phyloP scores from a whole-genome alignment of 1,284 basidiomycete species.

The Agroathelia rolfsii region DNA sequence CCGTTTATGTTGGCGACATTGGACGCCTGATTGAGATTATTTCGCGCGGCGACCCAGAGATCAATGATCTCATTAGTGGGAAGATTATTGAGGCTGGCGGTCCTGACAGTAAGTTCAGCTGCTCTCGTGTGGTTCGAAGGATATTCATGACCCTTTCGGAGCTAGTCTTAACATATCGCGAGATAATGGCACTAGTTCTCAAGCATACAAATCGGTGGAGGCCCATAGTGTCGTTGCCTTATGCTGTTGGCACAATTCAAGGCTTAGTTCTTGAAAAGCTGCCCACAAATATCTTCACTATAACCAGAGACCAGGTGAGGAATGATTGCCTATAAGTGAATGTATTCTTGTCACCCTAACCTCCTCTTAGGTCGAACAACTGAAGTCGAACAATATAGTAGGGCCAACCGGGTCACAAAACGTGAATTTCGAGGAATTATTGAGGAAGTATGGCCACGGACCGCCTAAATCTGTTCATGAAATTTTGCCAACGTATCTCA shows the following conservation, averaged over 20 bases:
- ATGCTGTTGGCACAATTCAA: slow-evolving; percentile 48
- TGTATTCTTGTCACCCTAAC: neutral
- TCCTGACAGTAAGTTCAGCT: slow-evolving; percentile 40
- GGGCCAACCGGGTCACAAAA: slow-evolving; percentile 25
- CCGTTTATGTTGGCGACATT: slow-evolving; percentile 60
- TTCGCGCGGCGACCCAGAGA: slow-evolving; percentile 32
- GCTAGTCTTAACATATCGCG: slow-evolving; percentile 58
- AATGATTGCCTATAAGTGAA: neutral
- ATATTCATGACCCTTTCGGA: too few species aligned
- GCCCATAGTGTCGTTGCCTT: slow-evolving; percentile 54
- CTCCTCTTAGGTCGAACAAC: slow-evolving; percentile 40
- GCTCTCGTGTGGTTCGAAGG: slow-evolving; percentile 3
- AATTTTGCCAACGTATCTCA: slow-evolving; percentile 51
- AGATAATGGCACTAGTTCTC: slow-evolving; percentile 56
- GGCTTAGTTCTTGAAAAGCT: slow-evolving; percentile 51
- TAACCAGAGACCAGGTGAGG: slow-evolving; percentile 55
- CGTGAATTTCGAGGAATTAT: slow-evolving; percentile 33
- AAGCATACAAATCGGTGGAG: slow-evolving; percentile 39
- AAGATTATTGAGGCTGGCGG: slow-evolving; percentile 62
- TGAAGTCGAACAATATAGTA: slow-evolving; percentile 52
- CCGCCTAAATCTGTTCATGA: slow-evolving; percentile 39
- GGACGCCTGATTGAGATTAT: slow-evolving; percentile 51
- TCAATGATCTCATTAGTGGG: slow-evolving; percentile 33
- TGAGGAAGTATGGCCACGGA: slow-evolving; percentile 26
- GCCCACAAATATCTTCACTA: slow-evolving; percentile 53